Percentiles rank a stretch among this genome's conserved stretches.
Evolutionary conservation across 169 alveolate genomes (phyloP).

Genomic region (Plasmodium fragile): DNA sequence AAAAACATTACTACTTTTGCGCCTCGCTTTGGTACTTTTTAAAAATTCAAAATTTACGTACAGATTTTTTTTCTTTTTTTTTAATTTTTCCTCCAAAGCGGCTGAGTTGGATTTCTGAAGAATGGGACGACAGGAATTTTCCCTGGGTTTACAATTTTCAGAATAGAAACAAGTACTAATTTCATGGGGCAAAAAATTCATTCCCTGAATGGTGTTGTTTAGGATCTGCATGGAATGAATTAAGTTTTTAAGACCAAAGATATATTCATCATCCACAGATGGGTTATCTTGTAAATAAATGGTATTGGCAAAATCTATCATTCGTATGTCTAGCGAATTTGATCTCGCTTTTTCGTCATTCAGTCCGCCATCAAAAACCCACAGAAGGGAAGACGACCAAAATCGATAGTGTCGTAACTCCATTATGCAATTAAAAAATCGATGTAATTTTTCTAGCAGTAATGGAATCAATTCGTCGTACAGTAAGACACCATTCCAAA

Average conservation of each 20-base stretch:
- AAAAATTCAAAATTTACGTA: constrained; percentile 24
- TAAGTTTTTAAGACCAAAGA: constrained; percentile 79
- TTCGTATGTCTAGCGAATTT: constrained; percentile 79
- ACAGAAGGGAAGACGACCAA: constrained; percentile 84
- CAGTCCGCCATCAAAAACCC: constrained; percentile 84
- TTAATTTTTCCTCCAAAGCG: constrained; percentile 18
- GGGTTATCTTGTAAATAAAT: constrained; percentile 81
- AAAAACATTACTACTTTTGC: not conserved
- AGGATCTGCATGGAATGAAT: constrained; percentile 76
- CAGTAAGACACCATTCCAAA: constrained; percentile 79
- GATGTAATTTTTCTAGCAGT: constrained; percentile 76
- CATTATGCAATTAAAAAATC: constrained; percentile 75
- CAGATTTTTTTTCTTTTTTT: constrained; percentile 37
- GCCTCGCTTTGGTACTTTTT: not conserved
- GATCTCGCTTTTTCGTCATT: constrained; percentile 74
- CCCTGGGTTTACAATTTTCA: constrained; percentile 23
- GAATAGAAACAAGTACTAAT: constrained; percentile 59
- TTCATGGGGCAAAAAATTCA: constrained; percentile 70
- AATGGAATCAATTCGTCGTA: constrained; percentile 78
- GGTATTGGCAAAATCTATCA: constrained; percentile 85
- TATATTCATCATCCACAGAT: constrained; percentile 82
- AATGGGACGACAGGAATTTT: not conserved
- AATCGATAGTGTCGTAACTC: constrained; percentile 81
- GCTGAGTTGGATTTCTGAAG: constrained; percentile 43
- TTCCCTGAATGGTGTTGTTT: constrained; percentile 76